phyloP scores from a whole-genome alignment of 1,284 basidiomycete genomes.

The Ceratobasidium theobromae region DNA sequence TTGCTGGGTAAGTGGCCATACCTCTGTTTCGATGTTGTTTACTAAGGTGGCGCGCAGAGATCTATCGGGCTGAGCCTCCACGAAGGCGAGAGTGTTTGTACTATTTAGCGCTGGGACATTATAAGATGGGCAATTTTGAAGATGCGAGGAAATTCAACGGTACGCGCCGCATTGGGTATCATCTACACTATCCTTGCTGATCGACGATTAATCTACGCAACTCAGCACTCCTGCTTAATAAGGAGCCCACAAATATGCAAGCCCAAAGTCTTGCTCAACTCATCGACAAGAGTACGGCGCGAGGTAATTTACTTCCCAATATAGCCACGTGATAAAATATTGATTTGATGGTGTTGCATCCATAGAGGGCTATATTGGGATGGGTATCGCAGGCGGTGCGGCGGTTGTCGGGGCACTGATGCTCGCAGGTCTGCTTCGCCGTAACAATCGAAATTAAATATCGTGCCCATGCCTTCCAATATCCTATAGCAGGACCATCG shows the following conservation, averaged over 20 bases:
- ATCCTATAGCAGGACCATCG: slow-evolving; percentile 20
- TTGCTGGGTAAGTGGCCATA: slow-evolving; percentile 73
- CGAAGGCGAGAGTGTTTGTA: slow-evolving; percentile 95
- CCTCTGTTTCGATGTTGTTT: neutral
- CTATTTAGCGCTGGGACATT: slow-evolving; percentile 95
- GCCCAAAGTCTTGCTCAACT: slow-evolving; percentile 82
- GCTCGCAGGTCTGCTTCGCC: slow-evolving; percentile 81
- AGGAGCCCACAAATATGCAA: slow-evolving; percentile 94
- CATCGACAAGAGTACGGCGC: slow-evolving; percentile 85
- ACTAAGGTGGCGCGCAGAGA: slow-evolving; percentile 56
- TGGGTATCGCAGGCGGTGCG: slow-evolving; percentile 89
- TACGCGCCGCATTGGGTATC: slow-evolving; percentile 47
- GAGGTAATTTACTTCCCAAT: slow-evolving; percentile 57
- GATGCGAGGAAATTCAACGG: slow-evolving; percentile 94
- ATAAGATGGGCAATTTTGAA: slow-evolving; percentile 95
- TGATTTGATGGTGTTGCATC: slow-evolving; percentile 2
- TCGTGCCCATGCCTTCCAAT: slow-evolving; percentile 18
- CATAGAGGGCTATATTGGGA: slow-evolving; percentile 88
- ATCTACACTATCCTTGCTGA: neutral
- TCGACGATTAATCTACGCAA: slow-evolving; percentile 7
- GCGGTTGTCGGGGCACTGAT: slow-evolving; percentile 84
- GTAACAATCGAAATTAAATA: slow-evolving; percentile 41
- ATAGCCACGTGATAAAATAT: slow-evolving; percentile 19
- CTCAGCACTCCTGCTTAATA: slow-evolving; percentile 82
- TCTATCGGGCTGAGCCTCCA: slow-evolving; percentile 86